Base-by-base conservation (phyloP, 352 stramenopile species). In the Pythium rishiriense region DNA sequence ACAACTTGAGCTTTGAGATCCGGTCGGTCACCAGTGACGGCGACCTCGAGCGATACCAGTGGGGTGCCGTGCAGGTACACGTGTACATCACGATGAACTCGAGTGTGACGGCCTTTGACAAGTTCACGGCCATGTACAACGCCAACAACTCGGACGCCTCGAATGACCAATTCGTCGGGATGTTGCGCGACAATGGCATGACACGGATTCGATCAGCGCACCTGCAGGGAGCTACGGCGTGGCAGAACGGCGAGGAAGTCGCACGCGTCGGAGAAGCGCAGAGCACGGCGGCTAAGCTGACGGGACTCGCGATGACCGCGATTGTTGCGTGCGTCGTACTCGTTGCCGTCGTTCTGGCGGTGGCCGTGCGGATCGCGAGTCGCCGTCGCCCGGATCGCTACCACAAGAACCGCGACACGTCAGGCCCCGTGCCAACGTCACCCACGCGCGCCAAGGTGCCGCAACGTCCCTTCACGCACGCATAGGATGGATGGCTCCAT, bases 91-190 rank as follows among this genome's bases (percentile, higher is more conserved):
- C 62, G 33, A 72, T 75, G 50, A 78, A 70, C 62, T 64, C 70
- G 58, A 81, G 68, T 43, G 64, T 73, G 2, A 47, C 53, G 22
- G 74, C 70, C 10, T 81, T 81, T 15, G 68, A 81, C 53, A 72
- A 75, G 54, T 78, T 81, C 60, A 48, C 79, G 17, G 62, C 55
- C 17, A 54, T 82, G 24, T 79, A 77, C 66, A 66, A 76, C 50
- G 51, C 51, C 43, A 66, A 60, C 62, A 73, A 50, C 57, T 64
- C 55, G 24, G 26, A 65, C 46, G 62, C n/a, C 51, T 76, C 72
- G 43, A 51, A 71, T 24, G 51, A 65, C 39, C 55, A 28, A 47
- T 78, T 78, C 35, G 58, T 80, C n/a, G 51, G 41, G 15, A 66
- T 67, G 29, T 59, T 81, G 21, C 60, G 41, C 19, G 64, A 60